Evolutionary conservation across 1,139 yeast genomes (phyloP).

Genomic region (Diutina neorugosa): DNA sequence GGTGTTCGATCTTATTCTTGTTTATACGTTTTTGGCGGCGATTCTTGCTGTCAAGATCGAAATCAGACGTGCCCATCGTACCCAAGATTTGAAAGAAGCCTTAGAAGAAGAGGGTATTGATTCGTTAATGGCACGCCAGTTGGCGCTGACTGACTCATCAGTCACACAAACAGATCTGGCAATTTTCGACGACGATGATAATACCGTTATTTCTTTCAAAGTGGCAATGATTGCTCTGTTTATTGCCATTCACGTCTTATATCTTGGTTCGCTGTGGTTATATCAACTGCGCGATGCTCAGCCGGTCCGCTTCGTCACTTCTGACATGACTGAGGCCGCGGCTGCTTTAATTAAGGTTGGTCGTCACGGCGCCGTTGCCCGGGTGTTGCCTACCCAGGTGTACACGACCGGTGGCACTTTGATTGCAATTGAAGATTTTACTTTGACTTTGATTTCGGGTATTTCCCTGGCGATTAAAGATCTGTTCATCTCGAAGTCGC

Average conservation of each 20-base stretch:
- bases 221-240: conserved; percentile 57
- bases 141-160: conserved; percentile 19
- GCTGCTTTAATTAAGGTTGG: conserved; percentile 33
- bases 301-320: conserved; percentile 15
- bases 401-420: conserved; percentile 59
- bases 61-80: conserved; percentile 77
- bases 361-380: conserved; percentile 43
- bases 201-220: conserved; percentile 45
- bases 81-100: conserved; percentile 68
- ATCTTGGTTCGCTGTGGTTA: conserved; percentile 65
- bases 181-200: neutral
- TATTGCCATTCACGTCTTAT: conserved; percentile 55
- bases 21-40: conserved; percentile 78
- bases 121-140: conserved; percentile 49
- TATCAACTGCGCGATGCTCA: conserved; percentile 26
- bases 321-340: conserved; percentile 25
- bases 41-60: conserved; percentile 83
- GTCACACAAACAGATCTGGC: neutral
- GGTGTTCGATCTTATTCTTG: conserved; percentile 59
- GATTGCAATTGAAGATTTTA: conserved; percentile 54
- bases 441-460: conserved; percentile 39
- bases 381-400: conserved; percentile 53
- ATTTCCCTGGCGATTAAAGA: conserved; percentile 72
- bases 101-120: conserved; percentile 92
- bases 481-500: conserved; percentile 65